Conservation (phyloP, 169 alveolate genomes). For the Babesia bigemina region DNA sequence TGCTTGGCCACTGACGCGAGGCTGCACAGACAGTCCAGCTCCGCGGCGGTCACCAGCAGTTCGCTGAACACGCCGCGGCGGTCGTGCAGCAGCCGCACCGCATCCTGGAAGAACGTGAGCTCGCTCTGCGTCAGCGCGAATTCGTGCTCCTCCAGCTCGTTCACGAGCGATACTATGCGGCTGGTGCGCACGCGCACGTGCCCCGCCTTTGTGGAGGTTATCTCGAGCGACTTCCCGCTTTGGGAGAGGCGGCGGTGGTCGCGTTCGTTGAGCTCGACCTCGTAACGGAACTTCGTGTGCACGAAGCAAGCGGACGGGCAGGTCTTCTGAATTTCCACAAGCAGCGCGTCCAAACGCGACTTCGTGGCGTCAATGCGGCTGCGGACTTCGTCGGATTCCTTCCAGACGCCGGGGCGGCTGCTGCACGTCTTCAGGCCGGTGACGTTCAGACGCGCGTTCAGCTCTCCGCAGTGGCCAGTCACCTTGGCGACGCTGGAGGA, state of each 20-base stretch:
- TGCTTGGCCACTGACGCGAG: constrained; percentile 77
- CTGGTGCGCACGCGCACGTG: constrained; percentile 87
- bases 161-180: constrained; percentile 50
- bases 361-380: constrained; percentile 43
- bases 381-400: constrained; percentile 62
- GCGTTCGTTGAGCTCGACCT: constrained; percentile 85
- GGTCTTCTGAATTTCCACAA: constrained; percentile 35
- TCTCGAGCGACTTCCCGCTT: constrained; percentile 77
- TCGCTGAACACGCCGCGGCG: constrained; percentile 64
- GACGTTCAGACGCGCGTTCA: constrained; percentile 67
- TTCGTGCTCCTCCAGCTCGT: constrained; percentile 59
- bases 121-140: constrained; percentile 84
- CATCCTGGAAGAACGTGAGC: constrained; percentile 41
- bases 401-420: constrained; percentile 68
- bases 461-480: constrained; percentile 67
- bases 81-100: constrained; percentile 38
- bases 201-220: constrained; percentile 92
- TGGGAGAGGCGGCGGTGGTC: constrained; percentile 63
- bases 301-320: constrained; percentile 71
- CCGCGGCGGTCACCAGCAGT: constrained; percentile 82
- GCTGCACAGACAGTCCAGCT: constrained; percentile 90
- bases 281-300: constrained; percentile 88
- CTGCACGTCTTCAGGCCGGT: constrained; percentile 67
- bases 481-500: constrained; percentile 36
- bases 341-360: constrained; percentile 42